Base-by-base conservation (phyloP, 371 early-diverging fungal species). In the Mortierella sp. region DNA sequence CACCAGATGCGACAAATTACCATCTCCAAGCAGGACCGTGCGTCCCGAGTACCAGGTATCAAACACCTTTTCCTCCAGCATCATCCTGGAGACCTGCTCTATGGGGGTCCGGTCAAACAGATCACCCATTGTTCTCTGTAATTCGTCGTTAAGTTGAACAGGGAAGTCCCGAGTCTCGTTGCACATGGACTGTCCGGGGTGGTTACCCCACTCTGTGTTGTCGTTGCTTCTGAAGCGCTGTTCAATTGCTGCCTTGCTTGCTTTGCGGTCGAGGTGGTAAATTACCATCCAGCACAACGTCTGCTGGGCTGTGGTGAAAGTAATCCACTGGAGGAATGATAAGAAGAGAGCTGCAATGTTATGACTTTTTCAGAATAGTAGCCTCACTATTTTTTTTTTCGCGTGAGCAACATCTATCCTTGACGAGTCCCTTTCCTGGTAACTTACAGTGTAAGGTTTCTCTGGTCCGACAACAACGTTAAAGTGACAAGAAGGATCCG, bases 41-140 rank as follows among this genome's bases (percentile, higher is more conserved):
- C 75, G 75, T 1, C 60, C 75, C 26, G 45, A 45, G 63, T 58
- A 63, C 75, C 75, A 74, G 0, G 75, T 74, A 31, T 74, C 60
- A 31, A 74, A 74, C 26, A 57, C 26, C 28, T 60, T 74, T 44
- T 74, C 75, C 57, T 74, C 60, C 28, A 74, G 24, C 57, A 54
- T 55, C 45, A 74, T 45, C 57, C 63, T 42, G 4, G 60, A 57
- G 14, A 74, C 47, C 16, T 45, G 26, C 3, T 60, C 42, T 28
- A 24, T 57, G 31, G 57, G 38, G 5, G 60, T 63, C 31, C 13
- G 42, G 57, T 74, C 75, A 44, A 44, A 58, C 1, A 74, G 42
- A 28, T 65, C 68, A 1, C 76, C 76, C 13, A 68, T 28, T 2
- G 76, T 76, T 8, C 34, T 19, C 38, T 28, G 6, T 31, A 52